Conservation (phyloP, 73 alveolate genomes). For the Paramecium primaurelia region DNA sequence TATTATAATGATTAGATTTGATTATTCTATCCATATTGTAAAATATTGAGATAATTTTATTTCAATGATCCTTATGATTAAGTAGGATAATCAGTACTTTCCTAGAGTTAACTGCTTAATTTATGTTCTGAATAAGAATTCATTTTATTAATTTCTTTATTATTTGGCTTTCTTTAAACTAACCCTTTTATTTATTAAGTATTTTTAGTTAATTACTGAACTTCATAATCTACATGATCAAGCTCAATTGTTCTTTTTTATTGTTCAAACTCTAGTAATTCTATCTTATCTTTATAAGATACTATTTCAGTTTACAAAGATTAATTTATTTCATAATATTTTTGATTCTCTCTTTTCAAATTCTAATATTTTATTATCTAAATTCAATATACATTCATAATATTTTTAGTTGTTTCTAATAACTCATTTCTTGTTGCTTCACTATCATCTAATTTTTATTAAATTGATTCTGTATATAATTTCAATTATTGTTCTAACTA, state of each 20-base stretch:
- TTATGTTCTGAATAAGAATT: constrained; percentile 46
- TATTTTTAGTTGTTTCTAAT: constrained; percentile 13
- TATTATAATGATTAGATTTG: background rate
- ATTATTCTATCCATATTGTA: background rate
- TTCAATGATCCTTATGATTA: constrained; percentile 31
- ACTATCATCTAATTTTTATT: constrained; percentile 20
- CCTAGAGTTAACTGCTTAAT: background rate
- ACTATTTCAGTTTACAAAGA: background rate
- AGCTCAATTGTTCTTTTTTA: background rate
- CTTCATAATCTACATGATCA: background rate
- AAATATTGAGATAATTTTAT: background rate
- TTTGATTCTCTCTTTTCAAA: constrained; percentile 36
- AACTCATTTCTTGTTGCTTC: constrained; percentile 22
- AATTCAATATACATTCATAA: background rate
- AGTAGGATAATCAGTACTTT: constrained; percentile 24
- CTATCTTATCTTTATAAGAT: background rate
- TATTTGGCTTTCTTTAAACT: background rate
- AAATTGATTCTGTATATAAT: constrained; percentile 26
- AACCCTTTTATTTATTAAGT: constrained; percentile 18
- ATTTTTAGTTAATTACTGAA: background rate
- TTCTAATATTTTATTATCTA: background rate
- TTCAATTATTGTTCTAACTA: constrained; percentile 34
- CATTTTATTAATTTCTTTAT: background rate
- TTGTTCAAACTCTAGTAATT: background rate
- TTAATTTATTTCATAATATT: background rate